phyloP scores from a whole-genome alignment of 176 grass and related monocot species.

The Thinopyrum elongatum region DNA sequence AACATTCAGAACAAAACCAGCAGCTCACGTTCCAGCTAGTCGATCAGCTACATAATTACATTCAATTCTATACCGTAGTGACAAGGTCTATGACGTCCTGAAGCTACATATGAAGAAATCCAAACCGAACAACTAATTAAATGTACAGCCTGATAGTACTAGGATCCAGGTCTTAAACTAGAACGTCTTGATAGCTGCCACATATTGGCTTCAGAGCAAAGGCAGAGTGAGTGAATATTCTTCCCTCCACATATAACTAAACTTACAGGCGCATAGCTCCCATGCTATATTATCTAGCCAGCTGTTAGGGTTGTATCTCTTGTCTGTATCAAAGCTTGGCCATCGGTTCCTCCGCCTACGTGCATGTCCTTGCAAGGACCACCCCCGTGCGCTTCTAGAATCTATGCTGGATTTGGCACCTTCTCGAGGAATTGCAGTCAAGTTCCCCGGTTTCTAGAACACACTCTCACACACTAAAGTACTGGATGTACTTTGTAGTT shows the following conservation, averaged over 20 bases:
- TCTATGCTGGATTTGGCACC: neutral
- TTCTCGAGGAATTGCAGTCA: neutral
- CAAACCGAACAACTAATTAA: neutral
- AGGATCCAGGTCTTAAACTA: constrained; percentile 24
- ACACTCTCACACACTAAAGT: neutral
- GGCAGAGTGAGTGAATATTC: constrained; percentile 37
- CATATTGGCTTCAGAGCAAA: neutral
- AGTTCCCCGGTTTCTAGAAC: neutral
- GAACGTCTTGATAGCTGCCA: constrained; percentile 9
- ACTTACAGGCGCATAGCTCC: neutral
- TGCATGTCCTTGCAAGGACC: neutral
- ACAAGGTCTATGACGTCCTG: neutral
- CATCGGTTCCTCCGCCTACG: constrained; percentile 31
- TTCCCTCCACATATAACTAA: constrained; percentile 1
- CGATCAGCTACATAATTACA: neutral
- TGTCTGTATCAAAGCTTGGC: neutral
- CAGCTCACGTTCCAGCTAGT: neutral
- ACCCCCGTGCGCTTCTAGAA: constrained; percentile 24
- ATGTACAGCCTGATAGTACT: constrained; percentile 9
- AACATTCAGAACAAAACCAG: neutral
- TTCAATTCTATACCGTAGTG: neutral
- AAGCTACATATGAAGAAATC: neutral
- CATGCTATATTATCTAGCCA: constrained; percentile 17
- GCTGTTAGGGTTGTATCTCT: constrained; percentile 7
- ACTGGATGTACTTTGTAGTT: constrained; percentile 9